phyloP scores from a whole-genome alignment of 192 early-diverging fungal genomes.

The Coemansia biformis region DNA sequence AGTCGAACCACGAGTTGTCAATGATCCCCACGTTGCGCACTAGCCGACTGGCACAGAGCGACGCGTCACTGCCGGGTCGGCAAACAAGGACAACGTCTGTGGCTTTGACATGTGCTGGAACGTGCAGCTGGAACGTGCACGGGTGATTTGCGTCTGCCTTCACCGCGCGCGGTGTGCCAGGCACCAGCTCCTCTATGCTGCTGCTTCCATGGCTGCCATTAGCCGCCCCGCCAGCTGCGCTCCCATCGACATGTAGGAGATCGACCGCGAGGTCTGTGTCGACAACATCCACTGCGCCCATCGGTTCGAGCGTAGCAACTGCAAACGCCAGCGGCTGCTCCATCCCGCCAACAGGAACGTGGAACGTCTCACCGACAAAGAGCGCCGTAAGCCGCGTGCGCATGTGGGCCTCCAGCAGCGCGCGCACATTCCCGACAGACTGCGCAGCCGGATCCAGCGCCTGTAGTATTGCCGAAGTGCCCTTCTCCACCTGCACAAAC shows the following conservation, averaged over 20 bases:
- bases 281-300: conserved; percentile 59
- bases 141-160: neutral
- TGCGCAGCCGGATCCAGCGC: conserved; percentile 31
- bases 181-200: conserved; percentile 7
- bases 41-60: conserved; percentile 33
- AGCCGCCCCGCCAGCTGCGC: conserved; percentile 1
- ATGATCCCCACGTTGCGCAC: conserved; percentile 6
- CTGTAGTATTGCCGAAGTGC: conserved; percentile 59
- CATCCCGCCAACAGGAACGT: conserved; percentile 52
- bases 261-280: conserved; percentile 81
- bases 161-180: neutral
- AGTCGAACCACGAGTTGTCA: conserved; percentile 35
- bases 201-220: conserved; percentile 8
- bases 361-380: conserved; percentile 59
- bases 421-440: conserved; percentile 35
- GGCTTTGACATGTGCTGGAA: conserved; percentile 5
- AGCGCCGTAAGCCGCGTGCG: conserved; percentile 63
- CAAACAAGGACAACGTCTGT: conserved; percentile 14
- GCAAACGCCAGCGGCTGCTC: conserved; percentile 49
- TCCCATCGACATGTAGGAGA: conserved; percentile 50
- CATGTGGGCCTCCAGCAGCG: conserved; percentile 63
- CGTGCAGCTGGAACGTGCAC: conserved; percentile 8
- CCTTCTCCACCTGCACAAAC: conserved; percentile 59
- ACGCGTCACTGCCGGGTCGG: conserved; percentile 26
- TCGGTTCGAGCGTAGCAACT: conserved; percentile 65